Percentiles rank a stretch among this genome's conserved stretches.
Evolutionary conservation across 1,284 basidiomycete species (phyloP).

Genomic region (Ceratobasidium sp.): DNA sequence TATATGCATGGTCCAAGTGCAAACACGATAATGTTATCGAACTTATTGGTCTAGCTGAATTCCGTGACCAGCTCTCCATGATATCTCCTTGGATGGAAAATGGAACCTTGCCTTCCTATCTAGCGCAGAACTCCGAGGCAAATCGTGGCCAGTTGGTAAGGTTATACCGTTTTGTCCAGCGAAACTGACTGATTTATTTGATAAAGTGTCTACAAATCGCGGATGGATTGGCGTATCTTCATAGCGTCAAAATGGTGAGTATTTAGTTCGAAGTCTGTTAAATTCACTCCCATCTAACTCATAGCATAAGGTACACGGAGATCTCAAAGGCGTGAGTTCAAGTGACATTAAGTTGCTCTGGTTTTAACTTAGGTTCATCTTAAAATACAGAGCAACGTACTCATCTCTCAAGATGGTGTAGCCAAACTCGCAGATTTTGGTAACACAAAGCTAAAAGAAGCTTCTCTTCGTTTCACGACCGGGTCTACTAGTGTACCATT

Average conservation of each 20-base stretch:
- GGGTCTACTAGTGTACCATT: not conserved
- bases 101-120: not conserved
- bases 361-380: not conserved
- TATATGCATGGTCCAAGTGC: conserved; percentile 4
- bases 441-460: not conserved
- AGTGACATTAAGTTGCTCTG: not conserved
- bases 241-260: conserved; percentile 3
- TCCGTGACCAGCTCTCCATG: not conserved
- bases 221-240: conserved; percentile 18
- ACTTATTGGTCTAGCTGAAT: conserved; percentile 3
- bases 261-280: too few species aligned
- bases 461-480: conserved; percentile 10
- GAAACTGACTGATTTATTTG: too few species aligned
- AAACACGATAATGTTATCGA: conserved; percentile 12
- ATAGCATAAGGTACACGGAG: conserved; percentile 1
- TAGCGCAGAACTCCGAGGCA: not conserved
- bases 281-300: not conserved
- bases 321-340: conserved; percentile 32
- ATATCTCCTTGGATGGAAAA: conserved; percentile 25
- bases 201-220: conserved; percentile 16
- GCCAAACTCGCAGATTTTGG: conserved; percentile 33
- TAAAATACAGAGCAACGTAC: conserved; percentile 7
- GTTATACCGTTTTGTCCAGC: not conserved
- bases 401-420: not conserved
- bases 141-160: conserved; percentile 15